Evolutionary conservation across 371 early-diverging fungal genomes (phyloP).

Genomic region (Lichtheimia ramosa): DNA sequence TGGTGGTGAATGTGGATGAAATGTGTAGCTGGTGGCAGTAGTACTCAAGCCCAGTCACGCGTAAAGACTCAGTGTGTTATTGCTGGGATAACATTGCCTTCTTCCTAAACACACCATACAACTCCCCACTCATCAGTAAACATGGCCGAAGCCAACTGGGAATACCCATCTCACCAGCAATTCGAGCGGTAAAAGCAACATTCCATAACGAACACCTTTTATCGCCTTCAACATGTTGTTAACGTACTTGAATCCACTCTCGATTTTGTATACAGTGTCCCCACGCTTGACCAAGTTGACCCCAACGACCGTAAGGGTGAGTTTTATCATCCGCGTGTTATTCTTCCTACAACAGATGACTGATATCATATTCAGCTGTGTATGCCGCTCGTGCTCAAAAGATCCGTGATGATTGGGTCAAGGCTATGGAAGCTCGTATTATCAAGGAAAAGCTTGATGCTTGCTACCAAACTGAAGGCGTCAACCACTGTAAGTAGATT

Average conservation of each 20-base stretch:
- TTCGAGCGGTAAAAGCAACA: conserved; percentile 39
- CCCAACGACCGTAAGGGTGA: conserved; percentile 47
- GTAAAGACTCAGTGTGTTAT: too few relatives aligned
- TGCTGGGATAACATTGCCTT: not conserved
- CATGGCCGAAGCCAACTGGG: conserved; percentile 43
- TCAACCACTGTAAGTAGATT: conserved; percentile 68
- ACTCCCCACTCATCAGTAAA: not conserved
- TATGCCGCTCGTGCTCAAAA: conserved; percentile 74
- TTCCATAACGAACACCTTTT: not conserved
- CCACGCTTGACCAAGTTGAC: conserved; percentile 49
- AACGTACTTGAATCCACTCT: not conserved
- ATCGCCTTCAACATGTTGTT: not conserved
- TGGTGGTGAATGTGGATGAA: too few relatives aligned
- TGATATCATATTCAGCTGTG: conserved; percentile 47
- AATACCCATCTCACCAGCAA: conserved; percentile 29
- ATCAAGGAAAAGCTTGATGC: conserved; percentile 72
- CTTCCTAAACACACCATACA: not conserved
- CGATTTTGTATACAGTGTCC: conserved; percentile 28
- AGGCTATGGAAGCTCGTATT: conserved; percentile 80
- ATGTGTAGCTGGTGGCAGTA: too few relatives aligned
- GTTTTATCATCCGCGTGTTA: not conserved
- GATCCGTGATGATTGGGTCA: conserved; percentile 84
- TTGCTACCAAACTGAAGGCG: conserved; percentile 82
- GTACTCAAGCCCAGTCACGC: too few relatives aligned
- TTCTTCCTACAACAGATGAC: too few relatives aligned